These are phyloP conservation scores for Apophysomyces variabilis DNA, from an alignment of 371 early-diverging fungal species.

Conservation along the genomic window DNA sequence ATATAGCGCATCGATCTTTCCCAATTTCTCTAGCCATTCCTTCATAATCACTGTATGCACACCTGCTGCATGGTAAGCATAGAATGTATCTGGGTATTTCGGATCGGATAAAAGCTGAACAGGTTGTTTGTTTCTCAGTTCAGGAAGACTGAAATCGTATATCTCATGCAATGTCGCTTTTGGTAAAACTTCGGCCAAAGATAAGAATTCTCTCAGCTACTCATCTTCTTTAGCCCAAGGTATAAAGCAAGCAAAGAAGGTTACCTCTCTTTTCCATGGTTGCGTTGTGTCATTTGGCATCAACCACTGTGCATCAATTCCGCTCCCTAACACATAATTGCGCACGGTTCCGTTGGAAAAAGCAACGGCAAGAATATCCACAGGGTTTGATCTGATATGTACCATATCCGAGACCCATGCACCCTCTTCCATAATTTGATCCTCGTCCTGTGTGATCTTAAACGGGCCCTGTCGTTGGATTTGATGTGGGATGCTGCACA, in stretches of 20 bases:
- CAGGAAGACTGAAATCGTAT: conserved; percentile 18
- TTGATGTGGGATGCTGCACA: conserved; percentile 20
- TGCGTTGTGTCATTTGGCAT: conserved; percentile 24
- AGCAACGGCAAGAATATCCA: conserved; percentile 33
- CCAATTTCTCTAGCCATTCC: conserved; percentile 31
- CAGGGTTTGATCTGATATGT: conserved; percentile 27
- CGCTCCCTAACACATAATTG: conserved; percentile 36
- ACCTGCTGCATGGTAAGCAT: conserved; percentile 44
- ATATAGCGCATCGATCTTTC: conserved; percentile 14
- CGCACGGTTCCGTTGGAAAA: conserved; percentile 37
- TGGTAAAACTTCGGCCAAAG: conserved; percentile 33
- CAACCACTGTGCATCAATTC: conserved; percentile 45
- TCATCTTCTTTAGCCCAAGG: background rate
- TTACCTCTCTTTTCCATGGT: conserved; percentile 36
- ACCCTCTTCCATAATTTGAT: background rate
- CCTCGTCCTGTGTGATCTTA: conserved; percentile 17
- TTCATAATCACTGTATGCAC: conserved; percentile 34
- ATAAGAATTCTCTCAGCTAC: conserved; percentile 29
- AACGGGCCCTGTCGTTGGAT: conserved; percentile 50
- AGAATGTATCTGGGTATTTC: conserved; percentile 38
- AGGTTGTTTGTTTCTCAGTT: conserved; percentile 17
- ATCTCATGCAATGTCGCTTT: conserved; percentile 40
- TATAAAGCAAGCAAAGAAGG: background rate
- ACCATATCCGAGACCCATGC: conserved; percentile 35
- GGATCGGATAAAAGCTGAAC: conserved; percentile 35